Percentiles rank a stretch among this genome's conserved stretches.
These are phyloP conservation scores for Eimeria brunetti DNA, from an alignment of 169 alveolate genomes.

Conservation along the genomic window DNA sequence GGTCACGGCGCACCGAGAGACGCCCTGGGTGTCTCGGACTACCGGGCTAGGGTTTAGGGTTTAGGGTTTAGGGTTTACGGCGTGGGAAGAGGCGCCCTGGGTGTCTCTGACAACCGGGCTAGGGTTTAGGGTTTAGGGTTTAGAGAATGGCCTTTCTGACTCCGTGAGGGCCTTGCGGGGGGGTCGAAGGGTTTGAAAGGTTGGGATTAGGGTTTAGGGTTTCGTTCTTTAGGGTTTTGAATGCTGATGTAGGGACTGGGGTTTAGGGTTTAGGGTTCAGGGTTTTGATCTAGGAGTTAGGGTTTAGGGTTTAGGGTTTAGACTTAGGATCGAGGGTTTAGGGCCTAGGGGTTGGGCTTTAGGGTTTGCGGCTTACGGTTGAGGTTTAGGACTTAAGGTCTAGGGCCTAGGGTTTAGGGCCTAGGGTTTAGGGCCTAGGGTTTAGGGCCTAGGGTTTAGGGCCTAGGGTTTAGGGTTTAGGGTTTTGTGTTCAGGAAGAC, in stretches of 20 bases:
- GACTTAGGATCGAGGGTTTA: too few species aligned
- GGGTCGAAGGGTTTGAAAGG: background rate
- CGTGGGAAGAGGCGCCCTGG: too few species aligned
- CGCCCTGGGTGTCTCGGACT: too few species aligned
- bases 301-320: background rate
- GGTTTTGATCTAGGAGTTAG: too few species aligned
- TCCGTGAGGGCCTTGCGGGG: background rate
- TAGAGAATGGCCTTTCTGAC: background rate
- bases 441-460: background rate
- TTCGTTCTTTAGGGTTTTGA: too few species aligned
- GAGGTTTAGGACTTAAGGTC: background rate
- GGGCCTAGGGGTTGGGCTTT: background rate
- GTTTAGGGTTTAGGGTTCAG: too few species aligned
- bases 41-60: too few species aligned
- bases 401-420: too few species aligned
- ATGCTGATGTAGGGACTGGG: too few species aligned
- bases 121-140: background rate
- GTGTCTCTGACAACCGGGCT: too few species aligned
- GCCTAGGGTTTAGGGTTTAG: background rate
- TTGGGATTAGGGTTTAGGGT: background rate
- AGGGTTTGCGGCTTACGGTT: background rate
- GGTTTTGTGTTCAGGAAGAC: constrained; percentile 39
- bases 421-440: background rate
- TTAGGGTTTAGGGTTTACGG: too few species aligned
- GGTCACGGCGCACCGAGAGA: too few species aligned